A percentile compares a stretch with the other conserved stretches of the same genome.
phyloP scores from a whole-genome alignment of 2,329 filamentous ascomycete species.

The Esteya vermicola region DNA sequence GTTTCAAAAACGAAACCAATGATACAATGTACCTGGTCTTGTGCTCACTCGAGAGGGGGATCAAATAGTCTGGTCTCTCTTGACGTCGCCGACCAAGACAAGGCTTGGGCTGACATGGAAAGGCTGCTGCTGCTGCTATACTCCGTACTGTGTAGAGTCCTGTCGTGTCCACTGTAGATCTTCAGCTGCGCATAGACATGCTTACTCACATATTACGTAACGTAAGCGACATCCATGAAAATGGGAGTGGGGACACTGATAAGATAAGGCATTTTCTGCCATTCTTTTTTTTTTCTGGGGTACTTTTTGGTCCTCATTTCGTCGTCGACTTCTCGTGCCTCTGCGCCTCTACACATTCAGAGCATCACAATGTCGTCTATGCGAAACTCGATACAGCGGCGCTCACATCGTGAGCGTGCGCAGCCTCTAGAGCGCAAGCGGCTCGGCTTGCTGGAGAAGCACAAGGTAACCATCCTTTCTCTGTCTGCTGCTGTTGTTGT shows the following conservation, averaged over 20 bases:
- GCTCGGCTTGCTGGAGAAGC: conserved; percentile 89
- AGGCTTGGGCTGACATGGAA: too few relatives aligned
- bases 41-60: too few relatives aligned
- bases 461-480: conserved; percentile 46
- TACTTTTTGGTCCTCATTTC: background rate
- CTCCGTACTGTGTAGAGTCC: too few relatives aligned
- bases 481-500: background rate
- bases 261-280: background rate
- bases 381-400: conserved; percentile 16
- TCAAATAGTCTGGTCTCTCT: too few relatives aligned
- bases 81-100: too few relatives aligned
- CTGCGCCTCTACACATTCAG: background rate
- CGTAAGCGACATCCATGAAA: too few relatives aligned
- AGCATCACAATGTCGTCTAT: conserved; percentile 12
- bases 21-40: too few relatives aligned
- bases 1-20: too few relatives aligned
- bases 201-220: too few relatives aligned
- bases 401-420: conserved; percentile 74
- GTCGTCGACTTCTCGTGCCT: background rate
- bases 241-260: background rate
- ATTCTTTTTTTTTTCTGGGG: background rate
- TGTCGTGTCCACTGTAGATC: too few relatives aligned
- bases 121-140: too few relatives aligned
- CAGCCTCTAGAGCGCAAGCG: conserved; percentile 73
- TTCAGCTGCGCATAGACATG: too few relatives aligned